phyloP scores from a whole-genome alignment of 768 basidiomycete genomes.

The Pleurotus djamor region DNA sequence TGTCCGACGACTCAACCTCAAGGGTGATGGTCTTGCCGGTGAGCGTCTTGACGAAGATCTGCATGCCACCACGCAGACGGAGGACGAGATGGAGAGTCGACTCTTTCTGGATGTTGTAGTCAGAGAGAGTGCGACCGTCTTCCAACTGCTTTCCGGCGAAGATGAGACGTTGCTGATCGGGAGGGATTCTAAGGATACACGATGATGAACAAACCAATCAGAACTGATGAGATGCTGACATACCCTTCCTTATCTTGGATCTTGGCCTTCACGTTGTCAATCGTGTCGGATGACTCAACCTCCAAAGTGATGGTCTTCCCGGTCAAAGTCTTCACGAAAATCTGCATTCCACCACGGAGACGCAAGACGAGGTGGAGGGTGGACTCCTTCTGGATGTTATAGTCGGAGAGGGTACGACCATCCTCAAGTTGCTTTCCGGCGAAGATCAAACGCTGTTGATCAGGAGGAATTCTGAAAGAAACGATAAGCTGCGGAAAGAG shows the following conservation, averaged over 20 bases:
- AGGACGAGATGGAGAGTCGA: slow-evolving; percentile 88
- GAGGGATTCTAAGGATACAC: no score
- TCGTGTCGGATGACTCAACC: slow-evolving; percentile 7
- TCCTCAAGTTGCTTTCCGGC: slow-evolving; percentile 96
- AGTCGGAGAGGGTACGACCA: slow-evolving; percentile 85
- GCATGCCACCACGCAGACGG: slow-evolving; percentile 92
- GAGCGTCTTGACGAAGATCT: slow-evolving; percentile 86
- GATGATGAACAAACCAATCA: no score
- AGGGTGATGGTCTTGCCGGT: slow-evolving; percentile 93
- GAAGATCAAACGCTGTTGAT: slow-evolving; percentile 95
- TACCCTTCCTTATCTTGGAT: slow-evolving; percentile 9
- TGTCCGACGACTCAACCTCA: slow-evolving; percentile 91
- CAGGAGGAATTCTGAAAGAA: slow-evolving; percentile 63
- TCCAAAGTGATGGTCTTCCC: slow-evolving; percentile 8
- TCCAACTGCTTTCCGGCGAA: slow-evolving; percentile 96
- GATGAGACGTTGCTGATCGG: slow-evolving; percentile 93
- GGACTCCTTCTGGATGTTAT: slow-evolving; percentile 95
- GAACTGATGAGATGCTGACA: no score
- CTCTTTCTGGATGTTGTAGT: slow-evolving; percentile 96
- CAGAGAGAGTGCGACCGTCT: slow-evolving; percentile 87
- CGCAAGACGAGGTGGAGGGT: slow-evolving; percentile 89
- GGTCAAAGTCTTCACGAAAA: slow-evolving; percentile 7
- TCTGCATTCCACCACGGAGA: slow-evolving; percentile 58
- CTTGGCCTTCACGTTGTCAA: slow-evolving; percentile 9
- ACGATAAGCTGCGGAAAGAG: slow-evolving; percentile 5